These are phyloP conservation scores for Colletotrichum australisinense DNA, from an alignment of 2,329 filamentous ascomycete species.

Conservation along the genomic window DNA sequence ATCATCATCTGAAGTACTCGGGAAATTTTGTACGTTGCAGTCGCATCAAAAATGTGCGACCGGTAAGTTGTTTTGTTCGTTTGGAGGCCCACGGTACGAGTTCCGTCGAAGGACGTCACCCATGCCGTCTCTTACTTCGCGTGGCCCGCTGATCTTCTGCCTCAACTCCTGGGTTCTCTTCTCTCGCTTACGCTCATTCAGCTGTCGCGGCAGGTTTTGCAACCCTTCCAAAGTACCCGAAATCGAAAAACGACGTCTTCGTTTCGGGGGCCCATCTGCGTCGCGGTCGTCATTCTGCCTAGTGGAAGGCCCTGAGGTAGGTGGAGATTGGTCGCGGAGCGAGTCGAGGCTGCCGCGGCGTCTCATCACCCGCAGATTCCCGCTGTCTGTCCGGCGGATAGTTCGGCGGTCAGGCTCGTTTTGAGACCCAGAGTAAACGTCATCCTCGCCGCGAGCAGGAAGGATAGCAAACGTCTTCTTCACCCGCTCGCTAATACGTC, in stretches of 20 bases:
- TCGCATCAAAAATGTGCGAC: conserved; percentile 32
- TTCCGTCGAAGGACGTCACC: conserved; percentile 65
- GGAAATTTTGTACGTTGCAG: neutral
- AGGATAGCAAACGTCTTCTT: conserved; percentile 72
- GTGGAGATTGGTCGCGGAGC: conserved; percentile 40
- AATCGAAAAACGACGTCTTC: conserved; percentile 50
- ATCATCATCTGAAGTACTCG: neutral
- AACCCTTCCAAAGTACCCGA: conserved; percentile 63
- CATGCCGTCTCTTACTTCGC: conserved; percentile 68
- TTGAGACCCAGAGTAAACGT: conserved; percentile 44
- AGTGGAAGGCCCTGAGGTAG: conserved; percentile 49
- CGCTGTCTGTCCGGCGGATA: conserved; percentile 69
- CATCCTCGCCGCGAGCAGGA: conserved; percentile 58
- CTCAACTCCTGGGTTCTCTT: conserved; percentile 69
- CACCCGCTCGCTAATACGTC: conserved; percentile 64
- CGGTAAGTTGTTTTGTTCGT: conserved; percentile 24
- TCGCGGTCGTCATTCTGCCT: conserved; percentile 32
- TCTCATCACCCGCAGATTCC: conserved; percentile 69
- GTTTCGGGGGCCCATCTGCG: conserved; percentile 40
- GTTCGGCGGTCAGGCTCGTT: conserved; percentile 63
- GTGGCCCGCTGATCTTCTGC: conserved; percentile 69
- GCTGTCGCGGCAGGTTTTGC: conserved; percentile 62
- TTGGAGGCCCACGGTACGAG: conserved; percentile 47
- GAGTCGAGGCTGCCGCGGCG: conserved; percentile 62
- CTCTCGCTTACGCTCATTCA: conserved; percentile 70